These are phyloP conservation scores for Zychaea mexicana DNA, from an alignment of 371 early-diverging fungal species.

Conservation along the genomic window DNA sequence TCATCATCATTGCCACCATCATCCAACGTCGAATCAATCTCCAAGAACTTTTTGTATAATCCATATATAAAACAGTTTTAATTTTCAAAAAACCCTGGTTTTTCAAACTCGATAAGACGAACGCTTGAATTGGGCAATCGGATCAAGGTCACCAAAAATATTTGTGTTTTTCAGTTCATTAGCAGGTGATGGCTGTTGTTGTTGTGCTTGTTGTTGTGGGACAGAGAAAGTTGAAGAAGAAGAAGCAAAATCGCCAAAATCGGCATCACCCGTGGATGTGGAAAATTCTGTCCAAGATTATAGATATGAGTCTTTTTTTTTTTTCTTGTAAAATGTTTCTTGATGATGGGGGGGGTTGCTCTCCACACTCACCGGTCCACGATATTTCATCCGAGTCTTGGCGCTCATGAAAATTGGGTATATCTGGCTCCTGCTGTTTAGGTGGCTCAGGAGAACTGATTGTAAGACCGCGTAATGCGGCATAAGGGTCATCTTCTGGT, in stretches of 20 bases:
- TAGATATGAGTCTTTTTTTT: not conserved
- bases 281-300: slow-evolving; percentile 10
- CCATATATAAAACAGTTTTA: not conserved
- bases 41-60: not conserved
- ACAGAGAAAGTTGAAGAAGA: too few species aligned
- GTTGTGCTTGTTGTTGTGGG: too few species aligned
- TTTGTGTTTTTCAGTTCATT: slow-evolving; percentile 2
- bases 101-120: slow-evolving; percentile 18
- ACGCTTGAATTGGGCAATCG: slow-evolving; percentile 19
- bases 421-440: slow-evolving; percentile 1
- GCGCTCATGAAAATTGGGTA: slow-evolving; percentile 6
- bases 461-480: slow-evolving; percentile 18
- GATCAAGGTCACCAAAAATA: slow-evolving; percentile 24
- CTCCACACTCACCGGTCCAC: slow-evolving; percentile 12
- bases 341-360: too few species aligned
- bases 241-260: slow-evolving; percentile 9
- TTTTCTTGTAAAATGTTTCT: not conserved
- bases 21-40: not conserved
- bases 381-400: slow-evolving; percentile 14
- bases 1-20: not conserved
- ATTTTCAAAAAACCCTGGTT: too few species aligned
- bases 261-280: slow-evolving; percentile 1
- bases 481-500: slow-evolving; percentile 22
- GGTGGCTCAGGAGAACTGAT: slow-evolving; percentile 2
- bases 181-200: not conserved